Evolutionary conservation across 2,329 filamentous ascomycete genomes (phyloP).

Genomic region (Mycosphaerella sp.): DNA sequence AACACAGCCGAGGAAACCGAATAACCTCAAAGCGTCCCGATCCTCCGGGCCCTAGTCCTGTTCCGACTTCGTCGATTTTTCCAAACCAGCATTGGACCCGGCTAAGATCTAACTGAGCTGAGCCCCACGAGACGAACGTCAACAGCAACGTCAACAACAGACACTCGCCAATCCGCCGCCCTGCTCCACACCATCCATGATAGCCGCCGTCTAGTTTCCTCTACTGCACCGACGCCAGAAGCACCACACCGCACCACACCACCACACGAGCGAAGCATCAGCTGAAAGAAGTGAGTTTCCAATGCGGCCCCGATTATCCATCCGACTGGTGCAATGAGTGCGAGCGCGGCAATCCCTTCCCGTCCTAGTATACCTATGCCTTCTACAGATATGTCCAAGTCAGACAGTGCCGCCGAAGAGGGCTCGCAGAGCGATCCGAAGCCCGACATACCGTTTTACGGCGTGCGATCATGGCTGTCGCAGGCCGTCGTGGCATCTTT

Average conservation of each 20-base stretch:
- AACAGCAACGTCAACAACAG: background rate
- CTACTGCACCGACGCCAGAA: background rate
- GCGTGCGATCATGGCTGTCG: conserved; percentile 46
- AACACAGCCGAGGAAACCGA: background rate
- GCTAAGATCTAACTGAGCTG: no score
- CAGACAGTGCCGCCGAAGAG: background rate
- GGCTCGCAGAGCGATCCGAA: background rate
- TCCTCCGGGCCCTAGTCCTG: conserved; percentile 1
- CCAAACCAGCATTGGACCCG: conserved; percentile 1
- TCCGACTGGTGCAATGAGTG: conserved; percentile 1
- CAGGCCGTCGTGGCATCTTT: conserved; percentile 88
- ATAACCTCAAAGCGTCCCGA: background rate
- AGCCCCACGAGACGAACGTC: conserved; percentile 3
- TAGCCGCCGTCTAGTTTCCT: background rate
- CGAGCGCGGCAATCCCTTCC: background rate
- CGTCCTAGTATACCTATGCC: background rate
- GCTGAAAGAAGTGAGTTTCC: background rate
- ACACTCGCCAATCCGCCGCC: background rate
- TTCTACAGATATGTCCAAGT: conserved; percentile 2
- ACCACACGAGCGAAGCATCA: background rate
- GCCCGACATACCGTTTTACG: conserved; percentile 1
- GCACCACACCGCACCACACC: background rate
- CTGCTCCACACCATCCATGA: background rate
- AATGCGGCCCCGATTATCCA: background rate
- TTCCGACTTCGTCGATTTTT: conserved; percentile 4